These are phyloP conservation scores for Tolypocladium ovalisporum DNA, from an alignment of 2,329 filamentous ascomycete genomes.

Conservation along the genomic window DNA sequence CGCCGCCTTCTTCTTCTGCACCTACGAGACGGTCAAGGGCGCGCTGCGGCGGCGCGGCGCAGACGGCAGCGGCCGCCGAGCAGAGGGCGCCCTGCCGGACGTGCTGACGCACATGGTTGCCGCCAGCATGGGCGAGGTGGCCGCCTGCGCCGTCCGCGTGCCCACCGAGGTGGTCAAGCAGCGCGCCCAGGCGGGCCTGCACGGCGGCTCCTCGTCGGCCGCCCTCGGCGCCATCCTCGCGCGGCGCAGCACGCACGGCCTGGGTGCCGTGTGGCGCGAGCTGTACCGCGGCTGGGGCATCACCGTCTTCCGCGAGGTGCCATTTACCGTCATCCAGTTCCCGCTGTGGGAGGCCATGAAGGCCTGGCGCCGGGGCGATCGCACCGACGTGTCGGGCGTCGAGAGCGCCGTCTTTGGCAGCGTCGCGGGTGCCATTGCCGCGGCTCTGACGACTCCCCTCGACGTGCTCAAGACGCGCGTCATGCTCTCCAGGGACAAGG, in stretches of 20 bases:
- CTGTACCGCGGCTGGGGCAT: constrained; percentile 88
- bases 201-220: constrained; percentile 56
- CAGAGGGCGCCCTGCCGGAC: constrained; percentile 11
- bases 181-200: constrained; percentile 78
- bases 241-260: constrained; percentile 28
- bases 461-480: constrained; percentile 95
- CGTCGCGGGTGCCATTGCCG: constrained; percentile 72
- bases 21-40: constrained; percentile 69
- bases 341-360: constrained; percentile 95
- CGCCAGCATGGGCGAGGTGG: constrained; percentile 77
- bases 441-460: constrained; percentile 79
- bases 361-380: constrained; percentile 34
- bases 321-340: constrained; percentile 95
- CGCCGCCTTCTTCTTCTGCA: constrained; percentile 94
- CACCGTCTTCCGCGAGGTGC: constrained; percentile 90
- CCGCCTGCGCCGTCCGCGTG: constrained; percentile 84
- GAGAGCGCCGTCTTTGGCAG: constrained; percentile 84
- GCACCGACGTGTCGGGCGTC: constrained; percentile 45
- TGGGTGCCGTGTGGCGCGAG: constrained; percentile 61
- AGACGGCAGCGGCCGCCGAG: neutral
- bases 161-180: constrained; percentile 98
- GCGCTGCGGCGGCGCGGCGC: constrained; percentile 21
- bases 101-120: constrained; percentile 66
- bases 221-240: constrained; percentile 62
- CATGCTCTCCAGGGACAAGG: constrained; percentile 71